Evolutionary conservation across 2,329 filamentous ascomycete genomes (phyloP).

Genomic region (Trichoderma breve): DNA sequence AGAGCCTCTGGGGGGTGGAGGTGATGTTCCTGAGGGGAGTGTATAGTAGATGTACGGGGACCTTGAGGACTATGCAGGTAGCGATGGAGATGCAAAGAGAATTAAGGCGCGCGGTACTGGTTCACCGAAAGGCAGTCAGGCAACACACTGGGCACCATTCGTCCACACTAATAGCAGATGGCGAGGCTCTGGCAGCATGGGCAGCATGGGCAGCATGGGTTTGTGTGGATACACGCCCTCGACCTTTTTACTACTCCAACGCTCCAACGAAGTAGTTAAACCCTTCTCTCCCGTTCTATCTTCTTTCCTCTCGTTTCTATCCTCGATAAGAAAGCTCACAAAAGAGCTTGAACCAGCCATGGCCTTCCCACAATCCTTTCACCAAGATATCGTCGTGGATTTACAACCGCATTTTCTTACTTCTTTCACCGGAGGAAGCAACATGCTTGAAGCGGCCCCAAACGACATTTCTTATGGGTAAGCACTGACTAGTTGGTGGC

Average conservation of each 20-base stretch:
- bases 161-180: background rate
- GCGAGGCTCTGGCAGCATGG: background rate
- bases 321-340: background rate
- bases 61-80: background rate
- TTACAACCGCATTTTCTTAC: background rate
- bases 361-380: background rate
- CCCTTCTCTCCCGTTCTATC: background rate
- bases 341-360: background rate
- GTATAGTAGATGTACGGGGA: background rate
- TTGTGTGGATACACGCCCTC: background rate
- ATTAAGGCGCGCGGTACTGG: background rate
- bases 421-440: background rate
- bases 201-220: background rate
- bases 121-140: background rate
- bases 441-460: background rate
- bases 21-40: background rate
- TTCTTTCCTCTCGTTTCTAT: background rate
- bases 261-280: background rate
- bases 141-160: background rate
- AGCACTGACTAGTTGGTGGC: constrained; percentile 13
- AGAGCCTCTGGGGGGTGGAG: constrained; percentile 4
- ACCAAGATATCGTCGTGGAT: background rate
- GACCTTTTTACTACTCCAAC: background rate
- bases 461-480: background rate
- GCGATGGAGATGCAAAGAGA: background rate